These are phyloP conservation scores for Phoenix dactylifera DNA, from an alignment of 176 grass and related monocot genomes.

Conservation along the genomic window DNA sequence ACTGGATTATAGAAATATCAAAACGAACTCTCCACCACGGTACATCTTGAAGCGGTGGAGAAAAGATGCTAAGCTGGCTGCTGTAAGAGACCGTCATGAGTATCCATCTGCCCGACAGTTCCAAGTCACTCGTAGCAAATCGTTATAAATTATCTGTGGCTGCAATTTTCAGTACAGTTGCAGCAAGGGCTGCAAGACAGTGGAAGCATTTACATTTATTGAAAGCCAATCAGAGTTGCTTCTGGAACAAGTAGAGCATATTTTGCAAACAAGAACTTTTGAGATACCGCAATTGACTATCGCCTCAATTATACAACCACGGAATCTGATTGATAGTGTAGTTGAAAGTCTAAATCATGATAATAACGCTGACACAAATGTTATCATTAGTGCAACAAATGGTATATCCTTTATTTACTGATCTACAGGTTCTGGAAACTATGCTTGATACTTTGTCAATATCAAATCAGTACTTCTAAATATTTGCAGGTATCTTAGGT, in stretches of 20 bases:
- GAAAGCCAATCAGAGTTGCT: slow-evolving; percentile 55
- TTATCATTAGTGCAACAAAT: slow-evolving; percentile 35
- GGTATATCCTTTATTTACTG: slow-evolving; percentile 27
- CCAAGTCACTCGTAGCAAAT: slow-evolving; percentile 26
- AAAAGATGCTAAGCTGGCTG: slow-evolving; percentile 11
- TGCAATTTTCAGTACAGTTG: slow-evolving; percentile 59
- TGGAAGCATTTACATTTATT: slow-evolving; percentile 59
- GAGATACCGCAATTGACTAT: slow-evolving; percentile 40
- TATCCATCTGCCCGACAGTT: not conserved
- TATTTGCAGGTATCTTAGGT: too few species aligned
- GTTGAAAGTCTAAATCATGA: slow-evolving; percentile 47
- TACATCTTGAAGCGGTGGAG: slow-evolving; percentile 18
- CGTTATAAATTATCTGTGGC: slow-evolving; percentile 48
- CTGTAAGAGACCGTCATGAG: not conserved
- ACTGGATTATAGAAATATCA: slow-evolving; percentile 9
- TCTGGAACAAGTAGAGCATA: slow-evolving; percentile 69
- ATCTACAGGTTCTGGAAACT: not conserved
- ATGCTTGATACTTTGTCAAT: too few species aligned
- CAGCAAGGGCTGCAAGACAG: slow-evolving; percentile 65
- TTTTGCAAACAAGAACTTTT: slow-evolving; percentile 49
- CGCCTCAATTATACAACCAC: slow-evolving; percentile 47
- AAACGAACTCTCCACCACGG: slow-evolving; percentile 9
- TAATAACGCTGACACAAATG: slow-evolving; percentile 31
- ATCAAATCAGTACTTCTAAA: too few species aligned
- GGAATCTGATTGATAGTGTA: slow-evolving; percentile 44